Evolutionary conservation across 345 rosid species (phyloP).

Genomic region (Rhodamnia rubescens): DNA sequence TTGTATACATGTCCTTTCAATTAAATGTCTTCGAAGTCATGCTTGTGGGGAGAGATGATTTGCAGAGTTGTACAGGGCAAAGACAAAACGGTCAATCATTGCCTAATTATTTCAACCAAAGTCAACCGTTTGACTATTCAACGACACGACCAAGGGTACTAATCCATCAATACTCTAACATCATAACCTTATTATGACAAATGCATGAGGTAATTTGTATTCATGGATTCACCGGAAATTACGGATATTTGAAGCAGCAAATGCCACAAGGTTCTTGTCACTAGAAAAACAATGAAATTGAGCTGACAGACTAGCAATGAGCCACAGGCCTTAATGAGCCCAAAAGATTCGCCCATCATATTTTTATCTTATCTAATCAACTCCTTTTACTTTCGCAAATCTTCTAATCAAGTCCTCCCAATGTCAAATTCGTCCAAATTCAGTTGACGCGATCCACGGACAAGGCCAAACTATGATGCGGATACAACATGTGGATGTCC

Average conservation of each 20-base stretch:
- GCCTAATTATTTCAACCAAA: background rate
- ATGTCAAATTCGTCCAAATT: background rate
- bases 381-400: background rate
- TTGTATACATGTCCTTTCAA: background rate
- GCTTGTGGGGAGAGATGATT: background rate
- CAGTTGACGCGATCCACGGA: background rate
- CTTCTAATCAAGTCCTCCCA: background rate
- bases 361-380: background rate
- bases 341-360: background rate
- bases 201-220: background rate
- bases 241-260: background rate
- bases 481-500: background rate
- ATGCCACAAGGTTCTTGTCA: background rate
- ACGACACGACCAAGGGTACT: background rate
- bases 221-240: background rate
- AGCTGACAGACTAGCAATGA: background rate
- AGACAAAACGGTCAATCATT: background rate
- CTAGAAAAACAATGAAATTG: background rate
- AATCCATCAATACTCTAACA: background rate
- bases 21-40: background rate
- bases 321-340: background rate
- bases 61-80: background rate
- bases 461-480: background rate
- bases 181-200: background rate
- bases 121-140: background rate